phyloP scores from a whole-genome alignment of 2,329 filamentous ascomycete genomes.

The Hypoxylon sp. region DNA sequence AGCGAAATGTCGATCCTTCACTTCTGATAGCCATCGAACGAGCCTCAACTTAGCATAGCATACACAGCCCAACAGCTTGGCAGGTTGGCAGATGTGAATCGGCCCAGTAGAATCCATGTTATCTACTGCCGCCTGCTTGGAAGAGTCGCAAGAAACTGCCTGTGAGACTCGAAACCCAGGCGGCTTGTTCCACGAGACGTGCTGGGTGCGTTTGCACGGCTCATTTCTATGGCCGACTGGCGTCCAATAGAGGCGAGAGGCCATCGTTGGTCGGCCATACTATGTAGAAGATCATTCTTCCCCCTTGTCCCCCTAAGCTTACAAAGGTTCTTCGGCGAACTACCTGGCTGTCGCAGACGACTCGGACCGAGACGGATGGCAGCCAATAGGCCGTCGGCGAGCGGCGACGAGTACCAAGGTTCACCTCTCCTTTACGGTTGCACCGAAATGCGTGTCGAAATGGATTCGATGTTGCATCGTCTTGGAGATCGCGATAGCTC shows the following conservation, averaged over 20 bases:
- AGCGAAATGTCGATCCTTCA: slow-evolving; percentile 17
- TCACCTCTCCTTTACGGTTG: slow-evolving; percentile 2
- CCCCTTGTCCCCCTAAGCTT: slow-evolving; percentile 6
- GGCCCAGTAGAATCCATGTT: slow-evolving; percentile 4
- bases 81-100: slow-evolving; percentile 8
- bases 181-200: slow-evolving; percentile 28
- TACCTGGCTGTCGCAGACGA: slow-evolving; percentile 9
- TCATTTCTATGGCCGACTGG: slow-evolving; percentile 26
- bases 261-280: slow-evolving; percentile 12
- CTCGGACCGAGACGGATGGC: slow-evolving; percentile 24
- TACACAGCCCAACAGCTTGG: neutral
- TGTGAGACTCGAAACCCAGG: slow-evolving; percentile 16
- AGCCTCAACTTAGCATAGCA: slow-evolving; percentile 8
- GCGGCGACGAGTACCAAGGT: slow-evolving; percentile 15
- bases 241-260: slow-evolving; percentile 13
- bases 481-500: slow-evolving; percentile 4
- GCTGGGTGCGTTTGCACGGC: slow-evolving; percentile 21
- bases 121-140: neutral
- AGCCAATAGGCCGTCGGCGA: slow-evolving; percentile 13
- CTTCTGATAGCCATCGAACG: slow-evolving; percentile 8
- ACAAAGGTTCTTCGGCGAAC: neutral
- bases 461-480: slow-evolving; percentile 12
- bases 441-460: slow-evolving; percentile 14
- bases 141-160: slow-evolving; percentile 36
- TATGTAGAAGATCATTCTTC: slow-evolving; percentile 6